A percentile compares a stretch with the other conserved stretches of the same genome.
Conservation (phyloP, 1,284 basidiomycete species). For the Peniophora sp. region DNA sequence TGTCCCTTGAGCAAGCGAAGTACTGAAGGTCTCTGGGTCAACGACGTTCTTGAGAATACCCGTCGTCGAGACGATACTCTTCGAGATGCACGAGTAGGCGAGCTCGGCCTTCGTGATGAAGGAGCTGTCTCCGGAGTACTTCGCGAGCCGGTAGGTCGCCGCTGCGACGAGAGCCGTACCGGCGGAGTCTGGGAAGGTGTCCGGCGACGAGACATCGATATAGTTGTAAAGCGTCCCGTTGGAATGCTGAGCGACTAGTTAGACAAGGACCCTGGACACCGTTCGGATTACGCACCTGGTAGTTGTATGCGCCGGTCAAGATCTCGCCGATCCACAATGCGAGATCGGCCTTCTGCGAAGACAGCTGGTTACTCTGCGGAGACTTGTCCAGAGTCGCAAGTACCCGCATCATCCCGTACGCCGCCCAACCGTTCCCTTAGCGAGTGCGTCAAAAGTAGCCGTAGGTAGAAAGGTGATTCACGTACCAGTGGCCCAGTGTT, state of each 20-base stretch:
- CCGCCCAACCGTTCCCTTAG: slow-evolving; percentile 9
- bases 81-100: slow-evolving; percentile 4
- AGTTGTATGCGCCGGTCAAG: slow-evolving; percentile 8
- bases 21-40: neutral
- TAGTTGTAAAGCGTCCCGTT: slow-evolving; percentile 47
- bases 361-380: neutral
- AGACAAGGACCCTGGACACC: neutral
- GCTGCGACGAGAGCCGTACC: slow-evolving; percentile 47
- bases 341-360: slow-evolving; percentile 5
- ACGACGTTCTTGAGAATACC: slow-evolving; percentile 9
- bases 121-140: slow-evolving; percentile 23
- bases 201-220: slow-evolving; percentile 30
- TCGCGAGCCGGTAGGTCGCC: slow-evolving; percentile 39
- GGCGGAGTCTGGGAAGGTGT: slow-evolving; percentile 43
- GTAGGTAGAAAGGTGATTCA: neutral
- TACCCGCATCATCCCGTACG: slow-evolving; percentile 8
- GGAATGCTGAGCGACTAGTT: slow-evolving; percentile 20
- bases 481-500: neutral
- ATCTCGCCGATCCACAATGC: slow-evolving; percentile 7
- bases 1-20: neutral
- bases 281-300: slow-evolving; percentile 6
- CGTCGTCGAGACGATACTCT: slow-evolving; percentile 4
- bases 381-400: slow-evolving; percentile 6
- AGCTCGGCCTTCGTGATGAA: slow-evolving; percentile 3
- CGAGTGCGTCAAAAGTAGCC: neutral